Base-by-base conservation (phyloP, 1,139 yeast species). In the Hansenula lynferdii region DNA sequence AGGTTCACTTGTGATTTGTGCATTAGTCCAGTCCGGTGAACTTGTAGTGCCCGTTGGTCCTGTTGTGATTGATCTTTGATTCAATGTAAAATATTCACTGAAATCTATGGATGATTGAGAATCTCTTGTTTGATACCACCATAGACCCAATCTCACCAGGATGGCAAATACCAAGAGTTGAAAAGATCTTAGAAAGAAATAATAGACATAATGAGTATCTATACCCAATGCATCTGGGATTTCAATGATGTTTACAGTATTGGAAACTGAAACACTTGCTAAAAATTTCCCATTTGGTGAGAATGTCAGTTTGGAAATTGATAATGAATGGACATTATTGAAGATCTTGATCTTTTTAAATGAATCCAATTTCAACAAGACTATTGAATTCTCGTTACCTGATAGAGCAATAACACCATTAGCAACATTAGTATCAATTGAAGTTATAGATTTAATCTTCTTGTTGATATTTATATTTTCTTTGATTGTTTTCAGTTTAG, bases 201-300 rank as follows among this genome's bases (percentile, higher is more conserved):
- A 34, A 25, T 51, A 50, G 10, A 53, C 36, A 10, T 25, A 43
- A 33, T 50, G 54, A 8, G 54, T 53, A 28, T 53, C 56, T 25
- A 50, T 40, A 12, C 57, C 57, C 11, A 44, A 28, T 2, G 29
- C 41, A 10, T 62, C 63, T 4, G 94, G 90, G 23, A 86, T 61
- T 43, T 70, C 73, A 40, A 80, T 63, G 9, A 87, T 77, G 46
- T 73, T 77, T 31, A 90, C 72, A 1, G 89, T 72, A 44, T 85
- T 83, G 1, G 92, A 86, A 3, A 90, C 90, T 28, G 95, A 83
- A 0, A 81, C 85, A 16, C 90, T 77, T 2, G 92, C 96, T 39
- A 89, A 65, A 42, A 72, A 67, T 28, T 72, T 65, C 9, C 94
- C 92, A 50, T 79, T 73, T 2, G 85, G 82, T 14, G 86, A 81